Conservation (phyloP, 352 stramenopile species). For the Saprolegnia parasitica region DNA sequence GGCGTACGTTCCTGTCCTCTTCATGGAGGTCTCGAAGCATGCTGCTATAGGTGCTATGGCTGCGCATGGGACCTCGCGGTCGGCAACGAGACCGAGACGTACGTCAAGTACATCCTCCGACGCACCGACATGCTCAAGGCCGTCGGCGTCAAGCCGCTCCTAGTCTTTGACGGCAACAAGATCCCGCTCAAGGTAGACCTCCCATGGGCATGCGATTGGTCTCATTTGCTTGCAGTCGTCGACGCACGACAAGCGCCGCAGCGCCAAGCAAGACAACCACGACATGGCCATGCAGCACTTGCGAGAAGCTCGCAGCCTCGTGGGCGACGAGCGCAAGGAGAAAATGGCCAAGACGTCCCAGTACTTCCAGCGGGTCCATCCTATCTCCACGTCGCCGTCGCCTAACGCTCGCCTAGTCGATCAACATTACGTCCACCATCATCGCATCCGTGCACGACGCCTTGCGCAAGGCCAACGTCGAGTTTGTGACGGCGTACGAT, state of each 20-base stretch:
- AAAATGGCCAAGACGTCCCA: constrained; percentile 54
- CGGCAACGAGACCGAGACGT: constrained; percentile 53
- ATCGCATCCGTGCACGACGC: constrained; percentile 54
- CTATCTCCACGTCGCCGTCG: background rate
- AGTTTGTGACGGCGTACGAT: constrained; percentile 51
- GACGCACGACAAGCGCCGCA: constrained; percentile 61
- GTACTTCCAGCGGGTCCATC: constrained; percentile 47
- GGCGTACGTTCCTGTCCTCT: constrained; percentile 41
- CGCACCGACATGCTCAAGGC: constrained; percentile 59
- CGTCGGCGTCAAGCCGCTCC: constrained; percentile 49
- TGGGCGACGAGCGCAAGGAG: constrained; percentile 45
- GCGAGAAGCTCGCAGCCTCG: constrained; percentile 43
- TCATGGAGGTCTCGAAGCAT: background rate
- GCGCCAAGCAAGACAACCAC: constrained; percentile 52
- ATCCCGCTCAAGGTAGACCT: constrained; percentile 56
- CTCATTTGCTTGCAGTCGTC: constrained; percentile 36
- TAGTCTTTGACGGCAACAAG: constrained; percentile 73
- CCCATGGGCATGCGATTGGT: background rate
- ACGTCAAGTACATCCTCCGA: constrained; percentile 69
- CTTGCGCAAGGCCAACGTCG: constrained; percentile 40
- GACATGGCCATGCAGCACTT: constrained; percentile 48
- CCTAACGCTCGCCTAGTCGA: constrained; percentile 33
- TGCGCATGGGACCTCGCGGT: constrained; percentile 72
- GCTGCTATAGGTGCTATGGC: constrained; percentile 53
- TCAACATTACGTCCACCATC: constrained; percentile 62